Base-by-base conservation (phyloP, 257 asterid species). In the Galeopsis tetrahit region DNA sequence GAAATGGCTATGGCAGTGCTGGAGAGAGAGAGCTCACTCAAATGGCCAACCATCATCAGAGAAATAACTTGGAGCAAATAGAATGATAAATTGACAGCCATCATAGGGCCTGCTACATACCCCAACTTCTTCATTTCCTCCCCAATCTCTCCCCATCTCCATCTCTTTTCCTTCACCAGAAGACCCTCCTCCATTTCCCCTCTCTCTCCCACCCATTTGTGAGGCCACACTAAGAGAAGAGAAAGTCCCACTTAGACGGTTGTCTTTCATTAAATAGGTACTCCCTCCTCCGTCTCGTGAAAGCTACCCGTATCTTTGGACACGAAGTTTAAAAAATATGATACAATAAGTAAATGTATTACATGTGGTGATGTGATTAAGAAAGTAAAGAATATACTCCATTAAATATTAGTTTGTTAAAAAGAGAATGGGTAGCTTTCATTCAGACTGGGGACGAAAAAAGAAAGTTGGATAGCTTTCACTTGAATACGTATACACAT, bases 1-100 rank as follows among this genome's bases (percentile, higher is more conserved):
- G 97, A 88, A 28, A 87, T 2, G 66, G 96, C 96, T 13, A 90
- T 73, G 81, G 96, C 77, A 10, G 96, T 71, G 74, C 97, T 87
- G n/a, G 97, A 87, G 38, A 90, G 96, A 56, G 85, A 70, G 72
- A 90, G 96, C 55, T 88, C 89, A 9, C 83, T 86, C 49, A 88
- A 77, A 74, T 89, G 97, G 4, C 97, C 97, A 13, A 88, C 92
- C 94, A 90, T 90, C 90, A 83, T 87, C 13, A 87, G 3, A 0
- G 94, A 85, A 40, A 85, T 82, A 9, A 83, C 82, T 72, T 84
- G 92, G 11, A 90, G 78, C 61, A 89, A 32, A 56, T 74, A 81
- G 66, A 68, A 77, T 6, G 92, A 85, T 57, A 88, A 65, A 76
- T 87, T 88, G 39, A 90, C 94, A 10, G 88, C 82, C 48, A 85